These are phyloP conservation scores for Apiotrichum porosum DNA, from an alignment of 1,284 basidiomycete species.

Conservation along the genomic window DNA sequence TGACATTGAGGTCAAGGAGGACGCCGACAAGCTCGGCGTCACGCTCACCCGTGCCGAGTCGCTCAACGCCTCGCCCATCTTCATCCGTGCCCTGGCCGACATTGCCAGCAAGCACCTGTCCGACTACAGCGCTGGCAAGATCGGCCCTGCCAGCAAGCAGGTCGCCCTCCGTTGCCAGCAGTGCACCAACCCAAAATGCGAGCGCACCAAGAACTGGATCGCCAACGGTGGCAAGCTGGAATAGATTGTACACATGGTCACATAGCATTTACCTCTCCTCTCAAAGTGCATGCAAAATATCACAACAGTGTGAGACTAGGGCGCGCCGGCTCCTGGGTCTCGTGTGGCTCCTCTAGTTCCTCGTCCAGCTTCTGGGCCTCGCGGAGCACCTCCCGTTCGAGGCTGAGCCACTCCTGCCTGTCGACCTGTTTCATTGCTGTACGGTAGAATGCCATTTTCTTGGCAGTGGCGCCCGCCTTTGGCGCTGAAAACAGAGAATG, in stretches of 20 bases:
- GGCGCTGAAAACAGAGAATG: constrained; percentile 20
- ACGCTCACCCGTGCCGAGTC: constrained; percentile 87
- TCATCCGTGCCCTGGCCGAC: constrained; percentile 93
- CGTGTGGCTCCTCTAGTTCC: neutral
- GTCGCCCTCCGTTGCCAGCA: constrained; percentile 86
- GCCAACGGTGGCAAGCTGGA: constrained; percentile 47
- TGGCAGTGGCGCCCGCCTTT: constrained; percentile 15
- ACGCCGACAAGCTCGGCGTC: constrained; percentile 86
- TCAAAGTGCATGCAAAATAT: too few species aligned
- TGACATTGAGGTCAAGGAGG: constrained; percentile 87
- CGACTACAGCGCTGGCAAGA: constrained; percentile 52
- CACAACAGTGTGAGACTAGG: too few species aligned
- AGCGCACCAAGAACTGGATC: constrained; percentile 84
- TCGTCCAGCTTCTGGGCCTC: constrained; percentile 22
- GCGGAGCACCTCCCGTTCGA: constrained; percentile 26
- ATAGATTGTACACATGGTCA: too few species aligned
- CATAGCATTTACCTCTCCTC: too few species aligned
- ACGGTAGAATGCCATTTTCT: constrained; percentile 42
- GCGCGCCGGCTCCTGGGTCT: neutral
- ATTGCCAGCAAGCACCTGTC: constrained; percentile 78
- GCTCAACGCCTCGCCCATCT: constrained; percentile 96
- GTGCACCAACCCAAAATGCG: constrained; percentile 84
- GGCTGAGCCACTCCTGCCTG: constrained; percentile 31
- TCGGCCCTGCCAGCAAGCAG: constrained; percentile 68
- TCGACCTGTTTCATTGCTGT: constrained; percentile 25